A percentile compares a stretch with the other conserved stretches of the same genome.
phyloP scores from a whole-genome alignment of 441 rosid genomes.

The Gossypium aridum region DNA sequence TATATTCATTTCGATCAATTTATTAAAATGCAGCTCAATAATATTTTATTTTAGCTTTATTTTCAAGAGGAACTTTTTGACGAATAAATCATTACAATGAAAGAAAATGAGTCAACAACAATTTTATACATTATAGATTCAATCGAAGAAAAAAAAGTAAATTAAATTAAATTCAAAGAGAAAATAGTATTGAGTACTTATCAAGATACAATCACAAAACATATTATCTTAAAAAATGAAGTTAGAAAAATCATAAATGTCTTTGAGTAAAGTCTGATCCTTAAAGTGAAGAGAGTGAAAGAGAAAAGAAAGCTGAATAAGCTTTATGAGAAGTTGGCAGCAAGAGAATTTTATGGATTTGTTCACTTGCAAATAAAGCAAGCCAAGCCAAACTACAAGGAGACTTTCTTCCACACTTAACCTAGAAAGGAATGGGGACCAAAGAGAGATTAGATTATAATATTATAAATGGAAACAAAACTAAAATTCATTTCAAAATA shows the following conservation, averaged over 20 bases:
- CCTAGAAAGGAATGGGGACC: conserved; percentile 20
- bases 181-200: no score
- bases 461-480: conserved; percentile 13
- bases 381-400: conserved; percentile 23
- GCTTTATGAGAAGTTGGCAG: neutral
- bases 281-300: neutral
- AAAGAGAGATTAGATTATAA: conserved; percentile 22
- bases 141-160: no score
- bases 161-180: no score
- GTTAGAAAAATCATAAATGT: no score
- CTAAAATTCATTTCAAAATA: conserved; percentile 30
- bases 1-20: neutral
- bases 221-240: no score
- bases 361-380: conserved; percentile 11
- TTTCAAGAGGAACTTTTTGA: neutral
- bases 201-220: no score
- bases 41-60: neutral
- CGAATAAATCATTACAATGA: no score
- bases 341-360: neutral
- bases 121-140: neutral
- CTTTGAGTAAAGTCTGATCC: no score
- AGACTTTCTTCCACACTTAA: conserved; percentile 34
- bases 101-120: no score
- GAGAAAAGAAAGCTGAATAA: neutral
- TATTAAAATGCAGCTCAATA: neutral